Percentiles rank a stretch among this genome's conserved stretches.
These are phyloP conservation scores for Blastobotrys chiropterorum DNA, from an alignment of 805 yeast species.

Conservation along the genomic window DNA sequence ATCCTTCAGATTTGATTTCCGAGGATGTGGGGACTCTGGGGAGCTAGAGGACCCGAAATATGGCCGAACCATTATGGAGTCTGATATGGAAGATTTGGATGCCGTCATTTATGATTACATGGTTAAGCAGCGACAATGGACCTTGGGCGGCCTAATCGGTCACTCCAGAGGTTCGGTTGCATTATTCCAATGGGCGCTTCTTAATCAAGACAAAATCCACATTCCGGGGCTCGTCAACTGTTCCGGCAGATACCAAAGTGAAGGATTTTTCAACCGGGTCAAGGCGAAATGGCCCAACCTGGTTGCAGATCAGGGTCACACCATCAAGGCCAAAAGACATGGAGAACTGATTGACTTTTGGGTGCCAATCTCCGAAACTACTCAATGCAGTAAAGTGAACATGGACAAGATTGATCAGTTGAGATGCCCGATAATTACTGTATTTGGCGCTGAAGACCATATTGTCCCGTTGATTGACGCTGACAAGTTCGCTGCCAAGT, in stretches of 20 bases:
- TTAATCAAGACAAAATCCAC: conserved; percentile 22
- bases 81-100: conserved; percentile 66
- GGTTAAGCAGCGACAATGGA: conserved; percentile 27
- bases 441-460: conserved; percentile 66
- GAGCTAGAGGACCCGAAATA: conserved; percentile 33
- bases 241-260: conserved; percentile 51
- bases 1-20: conserved; percentile 73
- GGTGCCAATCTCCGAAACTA: conserved; percentile 11
- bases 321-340: conserved; percentile 16
- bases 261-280: conserved; percentile 30
- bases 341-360: conserved; percentile 11
- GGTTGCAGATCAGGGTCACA: conserved; percentile 31
- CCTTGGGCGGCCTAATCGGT: conserved; percentile 54
- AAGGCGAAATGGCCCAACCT: conserved; percentile 7
- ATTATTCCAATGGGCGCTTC: conserved; percentile 63
- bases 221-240: conserved; percentile 67
- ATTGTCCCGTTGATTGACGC: conserved; percentile 63
- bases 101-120: conserved; percentile 36
- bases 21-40: conserved; percentile 78
- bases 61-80: conserved; percentile 51
- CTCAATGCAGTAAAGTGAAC: conserved; percentile 4
- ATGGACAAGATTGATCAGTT: conserved; percentile 12
- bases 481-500: conserved; percentile 48
- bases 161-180: conserved; percentile 81
- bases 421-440: conserved; percentile 47